Percentiles rank a stretch among this genome's conserved stretches.
phyloP scores from a whole-genome alignment of 257 asterid species.

The Capsicum baccatum region DNA sequence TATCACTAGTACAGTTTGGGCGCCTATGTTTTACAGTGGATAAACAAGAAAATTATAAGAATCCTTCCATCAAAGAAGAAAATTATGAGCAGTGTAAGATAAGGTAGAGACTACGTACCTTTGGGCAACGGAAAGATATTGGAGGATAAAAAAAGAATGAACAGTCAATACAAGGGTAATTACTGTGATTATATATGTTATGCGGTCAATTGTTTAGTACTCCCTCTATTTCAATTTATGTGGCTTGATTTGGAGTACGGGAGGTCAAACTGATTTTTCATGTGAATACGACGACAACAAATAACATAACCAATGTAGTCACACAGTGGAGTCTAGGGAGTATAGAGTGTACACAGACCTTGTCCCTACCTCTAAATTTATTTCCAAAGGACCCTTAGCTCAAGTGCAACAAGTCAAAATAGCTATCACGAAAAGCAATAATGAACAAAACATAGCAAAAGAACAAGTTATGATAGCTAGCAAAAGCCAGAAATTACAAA shows the following conservation, averaged over 20 bases:
- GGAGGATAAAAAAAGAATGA: not conserved
- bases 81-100: not conserved
- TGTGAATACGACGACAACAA: no score
- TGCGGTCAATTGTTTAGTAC: not conserved
- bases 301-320: no score
- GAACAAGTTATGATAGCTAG: no score
- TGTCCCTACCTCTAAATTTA: no score
- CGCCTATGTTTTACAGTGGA: not conserved
- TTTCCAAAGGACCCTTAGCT: no score
- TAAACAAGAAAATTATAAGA: not conserved
- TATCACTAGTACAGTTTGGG: not conserved
- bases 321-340: no score
- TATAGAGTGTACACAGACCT: no score
- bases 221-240: not conserved
- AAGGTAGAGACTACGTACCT: not conserved
- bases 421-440: no score
- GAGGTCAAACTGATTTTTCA: not conserved
- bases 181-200: not conserved
- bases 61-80: not conserved
- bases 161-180: not conserved
- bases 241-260: not conserved
- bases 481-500: no score
- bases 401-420: no score
- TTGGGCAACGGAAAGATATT: not conserved
- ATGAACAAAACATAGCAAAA: no score